A percentile compares a stretch with the other conserved stretches of the same genome.
phyloP scores from a whole-genome alignment of 164 flowering plant species.

The Liquidambar formosana region DNA sequence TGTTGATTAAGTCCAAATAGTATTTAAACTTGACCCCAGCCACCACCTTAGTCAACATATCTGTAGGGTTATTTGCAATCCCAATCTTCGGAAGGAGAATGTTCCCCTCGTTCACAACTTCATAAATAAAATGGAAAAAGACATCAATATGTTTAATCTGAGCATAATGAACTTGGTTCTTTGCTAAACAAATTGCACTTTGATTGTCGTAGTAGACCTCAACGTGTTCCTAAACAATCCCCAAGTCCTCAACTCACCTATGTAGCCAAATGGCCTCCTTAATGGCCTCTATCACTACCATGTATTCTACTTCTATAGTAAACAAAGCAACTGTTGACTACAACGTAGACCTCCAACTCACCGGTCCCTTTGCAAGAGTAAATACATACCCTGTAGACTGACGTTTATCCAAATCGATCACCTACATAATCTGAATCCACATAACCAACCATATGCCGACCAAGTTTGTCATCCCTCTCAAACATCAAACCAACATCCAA shows the following conservation, averaged over 20 bases:
- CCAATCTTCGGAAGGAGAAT: not conserved
- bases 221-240: not conserved
- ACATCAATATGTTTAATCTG: slow-evolving; percentile 3
- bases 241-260: not conserved
- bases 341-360: not conserved
- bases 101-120: not conserved
- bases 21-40: not conserved
- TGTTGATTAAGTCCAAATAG: no score
- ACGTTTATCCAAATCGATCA: not conserved
- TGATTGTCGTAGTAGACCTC: not conserved
- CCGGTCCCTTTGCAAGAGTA: not conserved
- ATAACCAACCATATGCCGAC: not conserved
- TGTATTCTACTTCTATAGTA: not conserved
- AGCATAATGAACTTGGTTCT: slow-evolving; percentile 9
- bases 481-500: not conserved
- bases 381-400: slow-evolving; percentile 5
- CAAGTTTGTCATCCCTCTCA: not conserved
- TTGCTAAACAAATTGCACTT: slow-evolving; percentile 4
- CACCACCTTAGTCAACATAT: slow-evolving; percentile 9
- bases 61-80: not conserved
- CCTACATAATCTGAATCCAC: not conserved
- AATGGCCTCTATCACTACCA: not conserved
- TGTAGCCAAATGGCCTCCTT: not conserved
- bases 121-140: not conserved
- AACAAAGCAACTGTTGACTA: not conserved